Percentiles rank a stretch among this genome's conserved stretches.
phyloP scores from a whole-genome alignment of 192 early-diverging fungal species.

The Entomortierella beljakovae region DNA sequence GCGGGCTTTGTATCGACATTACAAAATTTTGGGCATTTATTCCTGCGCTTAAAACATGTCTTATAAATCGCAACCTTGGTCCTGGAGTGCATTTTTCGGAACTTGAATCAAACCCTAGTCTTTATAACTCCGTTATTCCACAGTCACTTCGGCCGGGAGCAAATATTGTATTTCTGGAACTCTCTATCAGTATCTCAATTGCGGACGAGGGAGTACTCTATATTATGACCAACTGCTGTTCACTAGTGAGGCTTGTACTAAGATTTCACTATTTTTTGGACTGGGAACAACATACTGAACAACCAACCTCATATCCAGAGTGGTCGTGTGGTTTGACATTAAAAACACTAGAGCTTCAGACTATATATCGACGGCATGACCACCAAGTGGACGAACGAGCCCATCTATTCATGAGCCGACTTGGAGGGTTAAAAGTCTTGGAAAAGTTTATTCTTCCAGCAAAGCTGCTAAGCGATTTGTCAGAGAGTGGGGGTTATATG shows the following conservation, averaged over 20 bases:
- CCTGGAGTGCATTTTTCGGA: not conserved
- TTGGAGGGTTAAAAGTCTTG: conserved; percentile 16
- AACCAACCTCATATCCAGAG: not conserved
- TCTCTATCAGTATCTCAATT: conserved; percentile 3
- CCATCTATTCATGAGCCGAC: conserved; percentile 22
- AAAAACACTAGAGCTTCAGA: conserved; percentile 11
- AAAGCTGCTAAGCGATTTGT: conserved; percentile 27
- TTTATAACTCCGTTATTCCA: not conserved
- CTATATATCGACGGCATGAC: conserved; percentile 10
- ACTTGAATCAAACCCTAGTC: not conserved
- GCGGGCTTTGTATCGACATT: conserved; percentile 9
- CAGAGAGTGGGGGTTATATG: conserved; percentile 11
- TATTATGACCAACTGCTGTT: conserved; percentile 16
- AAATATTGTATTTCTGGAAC: conserved; percentile 7
- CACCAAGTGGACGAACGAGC: conserved; percentile 15
- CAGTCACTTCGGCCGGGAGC: conserved; percentile 4
- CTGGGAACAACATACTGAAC: not conserved
- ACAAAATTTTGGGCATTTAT: conserved; percentile 11
- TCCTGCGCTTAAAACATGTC: conserved; percentile 8
- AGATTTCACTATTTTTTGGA: conserved; percentile 22
- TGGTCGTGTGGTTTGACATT: conserved; percentile 15
- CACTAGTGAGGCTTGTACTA: conserved; percentile 8
- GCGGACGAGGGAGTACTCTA: conserved; percentile 7
- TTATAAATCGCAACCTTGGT: not conserved
- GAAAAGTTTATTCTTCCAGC: conserved; percentile 11